These are phyloP conservation scores for Spinacia oleracea DNA, from an alignment of 179 eudicot genomes.

Conservation along the genomic window DNA sequence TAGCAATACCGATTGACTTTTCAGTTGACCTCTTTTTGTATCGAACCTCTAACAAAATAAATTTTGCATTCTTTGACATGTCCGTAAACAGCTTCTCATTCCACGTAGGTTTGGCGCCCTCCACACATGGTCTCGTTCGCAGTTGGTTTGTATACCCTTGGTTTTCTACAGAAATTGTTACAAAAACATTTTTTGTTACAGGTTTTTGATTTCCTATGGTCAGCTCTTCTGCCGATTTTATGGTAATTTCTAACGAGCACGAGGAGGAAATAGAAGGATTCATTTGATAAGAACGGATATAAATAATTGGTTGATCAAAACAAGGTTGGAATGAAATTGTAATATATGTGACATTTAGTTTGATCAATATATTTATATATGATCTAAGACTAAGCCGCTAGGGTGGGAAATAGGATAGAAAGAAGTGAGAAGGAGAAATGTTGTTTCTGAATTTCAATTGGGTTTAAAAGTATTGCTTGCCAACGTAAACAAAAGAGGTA, in stretches of 20 bases:
- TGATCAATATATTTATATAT: background rate
- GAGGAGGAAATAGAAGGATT: slow-evolving; percentile 12
- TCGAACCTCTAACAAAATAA: slow-evolving; percentile 45
- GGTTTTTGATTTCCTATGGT: slow-evolving; percentile 24
- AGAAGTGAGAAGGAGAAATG: slow-evolving; percentile 41
- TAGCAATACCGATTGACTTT: slow-evolving; percentile 45
- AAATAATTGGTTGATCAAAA: background rate
- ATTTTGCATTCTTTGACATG: slow-evolving; percentile 39
- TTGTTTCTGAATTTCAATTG: slow-evolving; percentile 5
- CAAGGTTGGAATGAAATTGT: background rate
- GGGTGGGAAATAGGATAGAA: slow-evolving; percentile 33
- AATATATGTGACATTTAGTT: background rate
- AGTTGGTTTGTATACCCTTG: slow-evolving; percentile 5
- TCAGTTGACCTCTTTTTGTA: slow-evolving; percentile 25
- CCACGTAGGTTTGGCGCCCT: slow-evolving; percentile 49
- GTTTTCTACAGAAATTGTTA: slow-evolving; percentile 33
- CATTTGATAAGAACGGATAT: background rate
- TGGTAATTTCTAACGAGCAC: slow-evolving; percentile 37
- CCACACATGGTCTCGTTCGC: slow-evolving; percentile 24
- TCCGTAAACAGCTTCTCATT: slow-evolving; percentile 43
- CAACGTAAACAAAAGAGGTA: background rate
- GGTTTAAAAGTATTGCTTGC: background rate
- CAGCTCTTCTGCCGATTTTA: slow-evolving; percentile 51
- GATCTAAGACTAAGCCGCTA: too few species aligned
- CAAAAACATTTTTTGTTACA: slow-evolving; percentile 45